Conservation (phyloP, 2,329 filamentous ascomycete species). For the Fonsecaea erecta region DNA sequence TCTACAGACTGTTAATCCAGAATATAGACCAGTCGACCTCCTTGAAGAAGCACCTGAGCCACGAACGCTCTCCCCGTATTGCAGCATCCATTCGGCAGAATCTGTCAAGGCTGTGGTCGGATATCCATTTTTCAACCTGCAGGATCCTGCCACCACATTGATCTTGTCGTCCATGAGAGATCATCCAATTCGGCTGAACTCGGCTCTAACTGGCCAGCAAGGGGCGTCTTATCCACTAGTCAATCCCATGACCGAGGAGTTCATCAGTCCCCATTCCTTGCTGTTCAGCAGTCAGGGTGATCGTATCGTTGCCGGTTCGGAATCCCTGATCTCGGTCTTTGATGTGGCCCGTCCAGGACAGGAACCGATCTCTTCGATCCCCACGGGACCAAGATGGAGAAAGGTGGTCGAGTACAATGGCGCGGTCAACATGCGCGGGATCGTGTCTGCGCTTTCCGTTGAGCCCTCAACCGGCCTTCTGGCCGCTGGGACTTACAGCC, state of each 20-base stretch:
- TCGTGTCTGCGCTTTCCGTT: constrained; percentile 58
- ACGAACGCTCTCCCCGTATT: constrained; percentile 52
- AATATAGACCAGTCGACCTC: constrained; percentile 52
- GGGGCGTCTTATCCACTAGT: constrained; percentile 61
- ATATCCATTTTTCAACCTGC: constrained; percentile 60
- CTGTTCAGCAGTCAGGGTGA: constrained; percentile 56
- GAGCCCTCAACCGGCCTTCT: constrained; percentile 52
- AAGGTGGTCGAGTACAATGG: constrained; percentile 24
- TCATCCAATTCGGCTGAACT: constrained; percentile 62
- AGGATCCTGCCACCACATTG: constrained; percentile 54
- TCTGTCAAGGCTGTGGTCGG: constrained; percentile 59
- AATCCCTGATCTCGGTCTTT: constrained; percentile 60
- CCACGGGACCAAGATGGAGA: constrained; percentile 51
- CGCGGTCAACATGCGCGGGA: constrained; percentile 57
- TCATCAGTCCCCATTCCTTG: constrained; percentile 60
- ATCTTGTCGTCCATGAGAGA: constrained; percentile 59
- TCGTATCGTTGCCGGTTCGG: constrained; percentile 62
- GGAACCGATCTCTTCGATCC: constrained; percentile 52
- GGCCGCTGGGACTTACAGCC: constrained; percentile 62
- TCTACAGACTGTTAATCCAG: neutral
- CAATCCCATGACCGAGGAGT: constrained; percentile 60
- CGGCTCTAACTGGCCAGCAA: constrained; percentile 55
- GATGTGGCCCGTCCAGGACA: constrained; percentile 56
- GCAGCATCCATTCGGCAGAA: constrained; percentile 52
- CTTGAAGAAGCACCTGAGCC: constrained; percentile 47